Evolutionary conservation across 1,284 basidiomycete genomes (phyloP).

Genomic region (Cryptococcus sp.): DNA sequence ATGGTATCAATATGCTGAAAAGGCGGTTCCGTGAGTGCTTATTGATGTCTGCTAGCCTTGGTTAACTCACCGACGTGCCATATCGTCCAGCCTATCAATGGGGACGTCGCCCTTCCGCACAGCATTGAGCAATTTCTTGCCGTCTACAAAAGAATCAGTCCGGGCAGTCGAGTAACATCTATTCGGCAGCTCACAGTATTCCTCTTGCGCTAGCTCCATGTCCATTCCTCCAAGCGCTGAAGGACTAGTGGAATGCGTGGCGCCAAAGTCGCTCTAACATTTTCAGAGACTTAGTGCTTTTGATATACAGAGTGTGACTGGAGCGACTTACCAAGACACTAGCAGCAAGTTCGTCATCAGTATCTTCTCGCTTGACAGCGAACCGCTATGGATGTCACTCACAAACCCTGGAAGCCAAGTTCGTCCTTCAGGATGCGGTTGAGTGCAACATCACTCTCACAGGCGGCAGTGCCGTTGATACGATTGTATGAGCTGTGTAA

Average conservation of each 20-base stretch:
- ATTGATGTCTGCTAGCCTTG: not conserved
- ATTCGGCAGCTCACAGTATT: slow-evolving; percentile 29
- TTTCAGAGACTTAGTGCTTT: not conserved
- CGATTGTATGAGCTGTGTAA: slow-evolving; percentile 58
- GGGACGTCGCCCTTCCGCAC: slow-evolving; percentile 71
- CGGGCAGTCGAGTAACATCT: not conserved
- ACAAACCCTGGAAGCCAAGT: slow-evolving; percentile 59
- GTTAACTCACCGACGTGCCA: slow-evolving; percentile 43
- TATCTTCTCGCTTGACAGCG: not conserved
- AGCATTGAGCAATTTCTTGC: slow-evolving; percentile 61
- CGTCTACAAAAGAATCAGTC: slow-evolving; percentile 30
- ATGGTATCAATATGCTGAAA: slow-evolving; percentile 60
- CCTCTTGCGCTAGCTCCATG: slow-evolving; percentile 54
- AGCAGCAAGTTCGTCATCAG: slow-evolving; percentile 7
- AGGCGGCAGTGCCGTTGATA: slow-evolving; percentile 76
- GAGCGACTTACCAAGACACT: slow-evolving; percentile 26
- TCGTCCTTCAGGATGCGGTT: slow-evolving; percentile 78
- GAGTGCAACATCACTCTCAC: slow-evolving; percentile 71
- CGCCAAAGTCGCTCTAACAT: slow-evolving; percentile 42
- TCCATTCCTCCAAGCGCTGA: slow-evolving; percentile 55
- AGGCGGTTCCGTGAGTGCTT: not conserved
- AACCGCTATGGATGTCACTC: slow-evolving; percentile 34
- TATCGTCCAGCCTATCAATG: slow-evolving; percentile 59
- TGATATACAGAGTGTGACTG: too few species aligned
- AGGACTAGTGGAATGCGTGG: slow-evolving; percentile 47